phyloP scores from a whole-genome alignment of 1,139 yeast genomes.

The Lodderomyces theae region DNA sequence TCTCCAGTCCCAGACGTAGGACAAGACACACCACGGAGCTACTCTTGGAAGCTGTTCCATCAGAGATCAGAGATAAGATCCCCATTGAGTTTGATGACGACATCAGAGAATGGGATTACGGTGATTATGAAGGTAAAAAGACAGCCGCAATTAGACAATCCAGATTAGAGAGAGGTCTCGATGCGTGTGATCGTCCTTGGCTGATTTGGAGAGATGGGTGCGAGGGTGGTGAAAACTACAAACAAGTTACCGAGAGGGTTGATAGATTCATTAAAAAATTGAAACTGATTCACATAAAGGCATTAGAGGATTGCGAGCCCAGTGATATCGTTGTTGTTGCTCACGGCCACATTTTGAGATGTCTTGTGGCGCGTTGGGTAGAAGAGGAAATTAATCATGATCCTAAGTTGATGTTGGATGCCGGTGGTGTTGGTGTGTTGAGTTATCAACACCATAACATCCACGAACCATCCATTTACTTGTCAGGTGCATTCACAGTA shows the following conservation, averaged over 20 bases:
- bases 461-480: constrained; percentile 79
- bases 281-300: constrained; percentile 58
- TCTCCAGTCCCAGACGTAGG: constrained; percentile 77
- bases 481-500: constrained; percentile 77
- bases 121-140: constrained; percentile 84
- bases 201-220: constrained; percentile 91
- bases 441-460: constrained; percentile 84
- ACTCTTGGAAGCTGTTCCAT: constrained; percentile 49
- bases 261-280: constrained; percentile 67
- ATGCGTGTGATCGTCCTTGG: constrained; percentile 53
- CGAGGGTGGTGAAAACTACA: constrained; percentile 76
- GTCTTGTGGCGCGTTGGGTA: constrained; percentile 88
- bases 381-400: constrained; percentile 54
- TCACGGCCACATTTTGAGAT: constrained; percentile 90
- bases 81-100: constrained; percentile 59
- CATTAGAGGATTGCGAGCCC: constrained; percentile 50
- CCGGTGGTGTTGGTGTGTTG: constrained; percentile 93
- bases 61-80: constrained; percentile 43
- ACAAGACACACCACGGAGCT: constrained; percentile 72
- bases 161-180: constrained; percentile 63
- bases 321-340: constrained; percentile 83
- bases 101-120: constrained; percentile 92
- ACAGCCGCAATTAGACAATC: constrained; percentile 63
- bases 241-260: constrained; percentile 64
- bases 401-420: constrained; percentile 83